A percentile compares a stretch with the other conserved stretches of the same genome.
Conservation (phyloP, 1,284 basidiomycete species). For the Marasmius tenuissimus region DNA sequence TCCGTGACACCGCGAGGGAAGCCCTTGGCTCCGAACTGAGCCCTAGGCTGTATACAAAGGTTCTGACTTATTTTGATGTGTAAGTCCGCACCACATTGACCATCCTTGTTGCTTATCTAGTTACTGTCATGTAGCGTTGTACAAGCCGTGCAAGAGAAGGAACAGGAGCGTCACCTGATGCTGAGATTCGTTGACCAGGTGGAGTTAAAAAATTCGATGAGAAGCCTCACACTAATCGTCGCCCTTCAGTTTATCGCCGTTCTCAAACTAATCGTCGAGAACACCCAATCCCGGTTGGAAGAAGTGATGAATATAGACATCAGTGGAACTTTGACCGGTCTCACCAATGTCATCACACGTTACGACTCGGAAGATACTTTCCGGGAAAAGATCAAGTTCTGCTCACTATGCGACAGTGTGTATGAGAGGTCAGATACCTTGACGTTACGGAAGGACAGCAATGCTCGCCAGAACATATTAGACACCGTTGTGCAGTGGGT, state of each 20-base stretch:
- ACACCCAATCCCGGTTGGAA: slow-evolving; percentile 57
- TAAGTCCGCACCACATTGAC: slow-evolving; percentile 34
- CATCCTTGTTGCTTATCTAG: not conserved
- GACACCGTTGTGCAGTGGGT: slow-evolving; percentile 82
- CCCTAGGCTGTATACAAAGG: slow-evolving; percentile 61
- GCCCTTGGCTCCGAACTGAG: slow-evolving; percentile 80
- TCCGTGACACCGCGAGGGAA: slow-evolving; percentile 77
- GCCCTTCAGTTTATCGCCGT: slow-evolving; percentile 64
- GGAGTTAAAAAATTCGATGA: slow-evolving; percentile 15
- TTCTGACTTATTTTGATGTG: slow-evolving; percentile 76
- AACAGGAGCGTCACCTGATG: slow-evolving; percentile 37
- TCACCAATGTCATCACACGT: slow-evolving; percentile 68
- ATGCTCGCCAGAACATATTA: slow-evolving; percentile 68
- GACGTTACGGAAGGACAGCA: slow-evolving; percentile 65
- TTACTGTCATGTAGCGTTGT: slow-evolving; percentile 37
- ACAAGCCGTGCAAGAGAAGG: slow-evolving; percentile 42
- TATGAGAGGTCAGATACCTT: slow-evolving; percentile 63
- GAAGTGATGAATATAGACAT: slow-evolving; percentile 73
- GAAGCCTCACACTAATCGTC: slow-evolving; percentile 3
- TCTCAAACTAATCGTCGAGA: slow-evolving; percentile 76
- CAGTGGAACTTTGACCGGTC: slow-evolving; percentile 59
- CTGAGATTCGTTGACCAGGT: slow-evolving; percentile 78
- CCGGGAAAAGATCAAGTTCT: slow-evolving; percentile 77
- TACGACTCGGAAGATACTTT: slow-evolving; percentile 55
- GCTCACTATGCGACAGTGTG: slow-evolving; percentile 68